A percentile compares a stretch with the other conserved stretches of the same genome.
Conservation (phyloP, 305 asterid species). For the Fraxinus nigra region DNA sequence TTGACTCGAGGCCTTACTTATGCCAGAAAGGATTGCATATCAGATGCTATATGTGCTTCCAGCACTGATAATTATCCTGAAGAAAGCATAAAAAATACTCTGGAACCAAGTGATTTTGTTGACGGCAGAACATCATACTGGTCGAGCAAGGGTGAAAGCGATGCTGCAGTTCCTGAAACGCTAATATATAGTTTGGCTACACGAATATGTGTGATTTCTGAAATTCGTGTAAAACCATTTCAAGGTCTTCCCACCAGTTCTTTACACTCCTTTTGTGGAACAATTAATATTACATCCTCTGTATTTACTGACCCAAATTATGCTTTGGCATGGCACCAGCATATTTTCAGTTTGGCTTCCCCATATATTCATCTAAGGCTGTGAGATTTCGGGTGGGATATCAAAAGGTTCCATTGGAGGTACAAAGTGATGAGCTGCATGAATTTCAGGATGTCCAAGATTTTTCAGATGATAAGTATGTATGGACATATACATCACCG, state of each 20-base stretch:
- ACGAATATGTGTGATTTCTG: constrained; percentile 55
- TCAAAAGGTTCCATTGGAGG: constrained; percentile 31
- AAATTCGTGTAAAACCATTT: constrained; percentile 65
- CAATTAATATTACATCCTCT: not conserved
- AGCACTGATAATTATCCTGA: constrained; percentile 70
- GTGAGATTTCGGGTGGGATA: constrained; percentile 67
- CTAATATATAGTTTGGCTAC: constrained; percentile 56
- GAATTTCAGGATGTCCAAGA: constrained; percentile 27
- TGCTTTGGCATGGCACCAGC: constrained; percentile 44
- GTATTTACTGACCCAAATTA: constrained; percentile 23
- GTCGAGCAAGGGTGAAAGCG: constrained; percentile 70
- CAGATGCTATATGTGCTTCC: constrained; percentile 62
- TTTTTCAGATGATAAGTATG: constrained; percentile 38
- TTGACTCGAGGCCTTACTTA: constrained; percentile 39
- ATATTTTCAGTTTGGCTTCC: constrained; percentile 65
- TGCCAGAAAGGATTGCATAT: constrained; percentile 42
- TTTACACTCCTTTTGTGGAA: not conserved
- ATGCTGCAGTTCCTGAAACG: constrained; percentile 57
- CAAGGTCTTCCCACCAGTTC: constrained; percentile 50
- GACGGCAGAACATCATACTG: constrained; percentile 67
- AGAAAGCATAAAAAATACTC: constrained; percentile 67
- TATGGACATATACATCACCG: constrained; percentile 67
- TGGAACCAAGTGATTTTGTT: constrained; percentile 47
- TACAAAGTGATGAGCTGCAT: constrained; percentile 24
- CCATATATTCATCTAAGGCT: constrained; percentile 71